These are phyloP conservation scores for Amanita phalloides DNA, from an alignment of 768 basidiomycete genomes.

Conservation along the genomic window DNA sequence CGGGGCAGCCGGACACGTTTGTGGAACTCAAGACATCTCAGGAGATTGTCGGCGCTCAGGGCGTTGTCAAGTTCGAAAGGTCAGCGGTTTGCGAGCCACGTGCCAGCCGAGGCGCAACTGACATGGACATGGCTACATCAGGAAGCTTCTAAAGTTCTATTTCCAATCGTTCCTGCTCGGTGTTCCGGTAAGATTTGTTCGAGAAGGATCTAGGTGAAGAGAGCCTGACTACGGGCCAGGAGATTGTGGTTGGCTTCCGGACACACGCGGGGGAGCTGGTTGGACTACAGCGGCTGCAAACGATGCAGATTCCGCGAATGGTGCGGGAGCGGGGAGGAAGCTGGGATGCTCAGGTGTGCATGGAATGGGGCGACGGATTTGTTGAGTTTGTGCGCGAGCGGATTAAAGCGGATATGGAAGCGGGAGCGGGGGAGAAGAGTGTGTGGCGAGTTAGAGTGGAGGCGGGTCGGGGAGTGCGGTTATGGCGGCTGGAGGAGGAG, in stretches of 20 bases:
- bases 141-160: constrained; percentile 89
- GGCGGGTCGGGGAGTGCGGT: constrained; percentile 47
- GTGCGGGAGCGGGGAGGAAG: constrained; percentile 63
- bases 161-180: constrained; percentile 87
- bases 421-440: constrained; percentile 11
- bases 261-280: constrained; percentile 62
- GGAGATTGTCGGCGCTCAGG: constrained; percentile 48
- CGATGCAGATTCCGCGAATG: constrained; percentile 67
- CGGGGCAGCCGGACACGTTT: constrained; percentile 53
- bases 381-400: constrained; percentile 40
- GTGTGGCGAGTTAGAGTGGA: constrained; percentile 69
- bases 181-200: constrained; percentile 56
- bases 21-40: constrained; percentile 87
- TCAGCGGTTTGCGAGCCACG: constrained; percentile 14
- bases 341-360: constrained; percentile 70
- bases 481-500: constrained; percentile 40
- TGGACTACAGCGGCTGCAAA: constrained; percentile 64
- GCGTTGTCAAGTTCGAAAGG: constrained; percentile 76
- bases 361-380: constrained; percentile 64
- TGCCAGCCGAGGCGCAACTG: not conserved
- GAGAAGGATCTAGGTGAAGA: constrained; percentile 3
- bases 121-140: constrained; percentile 17
- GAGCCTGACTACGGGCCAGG: constrained; percentile 27
- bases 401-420: constrained; percentile 10
- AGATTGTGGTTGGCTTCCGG: constrained; percentile 82